Conservation (phyloP, 345 rosid species). For the Salix koriyanagi region DNA sequence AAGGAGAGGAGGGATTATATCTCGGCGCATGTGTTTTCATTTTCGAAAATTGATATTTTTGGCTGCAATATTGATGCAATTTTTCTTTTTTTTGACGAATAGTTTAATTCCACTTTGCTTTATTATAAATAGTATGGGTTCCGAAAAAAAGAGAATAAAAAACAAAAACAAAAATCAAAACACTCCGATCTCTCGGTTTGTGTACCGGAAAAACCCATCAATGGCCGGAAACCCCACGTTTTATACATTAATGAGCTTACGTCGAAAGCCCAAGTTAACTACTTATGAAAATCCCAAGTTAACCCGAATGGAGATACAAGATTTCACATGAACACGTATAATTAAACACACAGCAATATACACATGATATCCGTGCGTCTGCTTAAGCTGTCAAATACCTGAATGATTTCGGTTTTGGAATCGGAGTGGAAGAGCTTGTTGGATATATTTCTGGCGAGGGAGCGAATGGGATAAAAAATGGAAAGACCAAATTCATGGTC, state of each 20-base stretch:
- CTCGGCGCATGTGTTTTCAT: background rate
- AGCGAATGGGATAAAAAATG: slow-evolving; percentile 53
- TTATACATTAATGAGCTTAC: too few relatives aligned
- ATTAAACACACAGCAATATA: background rate
- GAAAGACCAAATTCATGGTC: slow-evolving; percentile 44
- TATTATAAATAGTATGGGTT: background rate
- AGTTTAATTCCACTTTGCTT: background rate
- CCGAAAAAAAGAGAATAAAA: background rate
- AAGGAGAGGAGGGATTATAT: background rate
- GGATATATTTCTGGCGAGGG: slow-evolving; percentile 33
- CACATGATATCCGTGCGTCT: background rate
- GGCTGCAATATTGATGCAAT: background rate
- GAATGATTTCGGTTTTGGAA: slow-evolving; percentile 42
- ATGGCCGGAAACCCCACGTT: background rate
- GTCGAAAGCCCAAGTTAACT: background rate
- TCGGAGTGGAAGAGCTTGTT: slow-evolving; percentile 17
- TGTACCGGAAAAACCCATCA: background rate
- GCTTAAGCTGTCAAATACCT: slow-evolving; percentile 42
- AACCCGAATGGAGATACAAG: background rate
- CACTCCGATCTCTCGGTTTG: background rate
- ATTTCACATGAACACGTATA: background rate
- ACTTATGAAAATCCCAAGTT: background rate
- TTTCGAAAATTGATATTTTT: background rate
- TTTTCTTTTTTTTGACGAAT: background rate
- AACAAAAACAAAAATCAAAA: background rate